A percentile compares a stretch with the other conserved stretches of the same genome.
phyloP scores from a whole-genome alignment of 2,329 filamentous ascomycete genomes.

The Ophiostoma triangulosporum region DNA sequence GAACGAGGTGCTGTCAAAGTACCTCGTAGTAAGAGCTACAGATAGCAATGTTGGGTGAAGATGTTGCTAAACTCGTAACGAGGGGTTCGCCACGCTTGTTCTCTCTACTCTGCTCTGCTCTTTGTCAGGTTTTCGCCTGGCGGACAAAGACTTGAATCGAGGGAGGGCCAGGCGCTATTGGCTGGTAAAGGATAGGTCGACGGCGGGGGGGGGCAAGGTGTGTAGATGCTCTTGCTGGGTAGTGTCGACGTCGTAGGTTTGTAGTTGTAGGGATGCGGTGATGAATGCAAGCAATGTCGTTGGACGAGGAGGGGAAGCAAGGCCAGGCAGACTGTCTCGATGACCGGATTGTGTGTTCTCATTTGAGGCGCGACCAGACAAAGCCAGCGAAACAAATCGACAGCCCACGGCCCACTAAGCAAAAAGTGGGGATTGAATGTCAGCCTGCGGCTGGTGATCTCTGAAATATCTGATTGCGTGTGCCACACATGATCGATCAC shows the following conservation, averaged over 20 bases:
- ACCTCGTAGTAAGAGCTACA: background rate
- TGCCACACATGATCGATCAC: background rate
- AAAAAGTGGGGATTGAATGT: conserved; percentile 4
- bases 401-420: conserved; percentile 2
- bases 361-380: conserved; percentile 8
- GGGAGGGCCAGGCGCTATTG: background rate
- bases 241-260: background rate
- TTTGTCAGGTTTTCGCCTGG: background rate
- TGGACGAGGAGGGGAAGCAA: background rate
- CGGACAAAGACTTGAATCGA: background rate
- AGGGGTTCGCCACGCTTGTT: background rate
- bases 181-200: background rate
- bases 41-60: background rate
- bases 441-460: conserved; percentile 4
- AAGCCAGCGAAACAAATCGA: conserved; percentile 8
- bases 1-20: background rate
- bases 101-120: background rate
- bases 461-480: background rate
- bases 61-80: background rate
- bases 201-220: background rate
- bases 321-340: background rate
- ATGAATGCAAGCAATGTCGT: background rate
- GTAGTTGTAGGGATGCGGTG: background rate
- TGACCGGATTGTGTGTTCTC: conserved; percentile 1
- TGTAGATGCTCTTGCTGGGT: background rate